These are phyloP conservation scores for Platanthera guangdongensis DNA, from an alignment of 106 monocot genomes.

Conservation along the genomic window DNA sequence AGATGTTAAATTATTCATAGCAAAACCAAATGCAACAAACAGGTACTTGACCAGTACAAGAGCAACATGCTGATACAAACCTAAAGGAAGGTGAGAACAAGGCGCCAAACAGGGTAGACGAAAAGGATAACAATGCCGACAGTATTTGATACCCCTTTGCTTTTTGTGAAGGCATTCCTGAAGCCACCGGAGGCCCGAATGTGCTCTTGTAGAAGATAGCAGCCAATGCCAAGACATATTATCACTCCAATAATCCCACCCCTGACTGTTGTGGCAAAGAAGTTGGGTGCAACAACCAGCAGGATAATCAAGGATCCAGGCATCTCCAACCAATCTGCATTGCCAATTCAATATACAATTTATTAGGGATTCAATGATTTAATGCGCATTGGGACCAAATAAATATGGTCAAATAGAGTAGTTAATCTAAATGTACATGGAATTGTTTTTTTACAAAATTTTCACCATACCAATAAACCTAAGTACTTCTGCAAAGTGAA, in stretches of 20 bases:
- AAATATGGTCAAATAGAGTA: no score
- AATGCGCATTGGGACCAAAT: no score
- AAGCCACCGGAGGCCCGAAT: conserved; percentile 80
- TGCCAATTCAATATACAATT: neutral
- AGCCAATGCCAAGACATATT: conserved; percentile 55
- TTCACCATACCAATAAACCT: no score
- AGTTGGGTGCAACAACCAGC: conserved; percentile 53
- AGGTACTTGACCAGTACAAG: no score
- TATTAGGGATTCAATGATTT: no score
- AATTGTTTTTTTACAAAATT: no score
- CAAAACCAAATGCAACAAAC: no score
- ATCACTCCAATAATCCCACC: conserved; percentile 25
- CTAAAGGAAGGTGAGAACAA: conserved; percentile 34
- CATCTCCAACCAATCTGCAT: conserved; percentile 74
- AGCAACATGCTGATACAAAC: neutral
- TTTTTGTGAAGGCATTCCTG: conserved; percentile 69
- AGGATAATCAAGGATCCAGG: conserved; percentile 66
- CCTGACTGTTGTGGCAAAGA: conserved; percentile 50
- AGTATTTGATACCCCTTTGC: conserved; percentile 69
- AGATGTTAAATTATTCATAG: no score
- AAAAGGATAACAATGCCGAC: conserved; percentile 75
- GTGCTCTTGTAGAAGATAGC: conserved; percentile 92
- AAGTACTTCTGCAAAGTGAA: no score
- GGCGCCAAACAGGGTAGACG: conserved; percentile 73
- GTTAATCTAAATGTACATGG: no score